A percentile compares a stretch with the other conserved stretches of the same genome.
phyloP scores from a whole-genome alignment of 164 flowering plant genomes.

The Protea cynaroides region DNA sequence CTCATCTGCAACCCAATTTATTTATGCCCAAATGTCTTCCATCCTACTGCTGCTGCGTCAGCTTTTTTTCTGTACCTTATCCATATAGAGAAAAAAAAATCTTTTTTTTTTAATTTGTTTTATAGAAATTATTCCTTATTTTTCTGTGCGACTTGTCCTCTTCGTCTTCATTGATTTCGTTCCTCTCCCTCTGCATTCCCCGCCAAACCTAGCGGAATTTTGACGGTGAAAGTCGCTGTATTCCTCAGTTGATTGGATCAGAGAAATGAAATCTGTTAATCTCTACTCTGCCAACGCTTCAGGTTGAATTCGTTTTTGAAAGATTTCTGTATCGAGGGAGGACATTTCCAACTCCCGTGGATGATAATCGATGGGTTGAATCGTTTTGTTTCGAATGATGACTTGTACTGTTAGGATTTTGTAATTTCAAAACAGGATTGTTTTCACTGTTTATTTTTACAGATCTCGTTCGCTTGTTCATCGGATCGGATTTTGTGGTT shows the following conservation, averaged over 20 bases:
- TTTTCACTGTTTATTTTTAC: background rate
- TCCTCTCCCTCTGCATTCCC: background rate
- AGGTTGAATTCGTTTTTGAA: background rate
- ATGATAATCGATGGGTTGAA: background rate
- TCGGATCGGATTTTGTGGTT: background rate
- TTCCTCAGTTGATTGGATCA: too few relatives aligned
- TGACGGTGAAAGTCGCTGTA: background rate
- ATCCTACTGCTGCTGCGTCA: too few relatives aligned
- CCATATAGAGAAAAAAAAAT: too few relatives aligned
- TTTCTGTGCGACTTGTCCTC: background rate
- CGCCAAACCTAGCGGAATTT: background rate
- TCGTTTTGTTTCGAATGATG: background rate
- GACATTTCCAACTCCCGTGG: background rate
- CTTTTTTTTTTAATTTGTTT: too few relatives aligned
- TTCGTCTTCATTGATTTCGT: background rate
- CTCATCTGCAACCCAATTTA: too few relatives aligned
- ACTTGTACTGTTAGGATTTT: background rate
- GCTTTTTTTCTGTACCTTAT: conserved; percentile 1
- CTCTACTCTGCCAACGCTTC: background rate
- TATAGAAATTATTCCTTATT: too few relatives aligned
- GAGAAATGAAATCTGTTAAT: background rate
- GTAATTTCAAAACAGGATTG: background rate
- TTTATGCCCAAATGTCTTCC: too few relatives aligned
- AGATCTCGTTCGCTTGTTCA: conserved; percentile 3
- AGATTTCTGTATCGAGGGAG: background rate